Evolutionary conservation across 2,329 filamentous ascomycete genomes (phyloP).

Genomic region (Neoarthrinium moseri): DNA sequence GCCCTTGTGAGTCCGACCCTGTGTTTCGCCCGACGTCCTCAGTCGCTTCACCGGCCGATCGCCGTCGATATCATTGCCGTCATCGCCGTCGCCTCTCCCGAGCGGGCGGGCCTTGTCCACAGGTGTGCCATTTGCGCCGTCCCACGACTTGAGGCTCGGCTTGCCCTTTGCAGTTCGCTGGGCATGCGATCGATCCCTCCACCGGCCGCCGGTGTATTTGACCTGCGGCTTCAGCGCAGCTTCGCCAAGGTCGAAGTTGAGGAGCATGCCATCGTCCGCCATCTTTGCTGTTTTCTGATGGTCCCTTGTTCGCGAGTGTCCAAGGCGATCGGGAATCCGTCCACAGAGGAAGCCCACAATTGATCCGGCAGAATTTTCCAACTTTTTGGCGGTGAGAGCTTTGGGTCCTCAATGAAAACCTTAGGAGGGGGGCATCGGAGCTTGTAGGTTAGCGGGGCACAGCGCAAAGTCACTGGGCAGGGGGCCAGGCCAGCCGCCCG

Average conservation of each 20-base stretch:
- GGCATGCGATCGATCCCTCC: constrained; percentile 83
- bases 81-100: constrained; percentile 12
- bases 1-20: constrained; percentile 15
- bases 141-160: constrained; percentile 20
- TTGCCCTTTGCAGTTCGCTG: constrained; percentile 56
- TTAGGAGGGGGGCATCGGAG: background rate
- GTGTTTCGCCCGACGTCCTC: constrained; percentile 29
- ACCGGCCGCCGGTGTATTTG: constrained; percentile 84
- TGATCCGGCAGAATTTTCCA: constrained; percentile 11
- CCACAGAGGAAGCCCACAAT: too few species aligned
- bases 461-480: too few species aligned
- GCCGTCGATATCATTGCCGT: too few species aligned
- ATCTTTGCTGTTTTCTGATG: too few species aligned
- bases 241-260: constrained; percentile 84
- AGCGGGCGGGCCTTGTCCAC: constrained; percentile 23
- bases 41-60: constrained; percentile 45
- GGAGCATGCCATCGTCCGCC: constrained; percentile 92
- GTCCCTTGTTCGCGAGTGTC: too few species aligned
- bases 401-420: background rate
- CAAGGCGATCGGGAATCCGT: background rate
- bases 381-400: constrained; percentile 11
- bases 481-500: too few species aligned
- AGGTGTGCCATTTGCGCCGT: constrained; percentile 27
- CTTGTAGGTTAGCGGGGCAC: too few species aligned
- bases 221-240: constrained; percentile 59